Base-by-base conservation (phyloP, 2,329 filamentous ascomycete species). In the Fusarium sp. region DNA sequence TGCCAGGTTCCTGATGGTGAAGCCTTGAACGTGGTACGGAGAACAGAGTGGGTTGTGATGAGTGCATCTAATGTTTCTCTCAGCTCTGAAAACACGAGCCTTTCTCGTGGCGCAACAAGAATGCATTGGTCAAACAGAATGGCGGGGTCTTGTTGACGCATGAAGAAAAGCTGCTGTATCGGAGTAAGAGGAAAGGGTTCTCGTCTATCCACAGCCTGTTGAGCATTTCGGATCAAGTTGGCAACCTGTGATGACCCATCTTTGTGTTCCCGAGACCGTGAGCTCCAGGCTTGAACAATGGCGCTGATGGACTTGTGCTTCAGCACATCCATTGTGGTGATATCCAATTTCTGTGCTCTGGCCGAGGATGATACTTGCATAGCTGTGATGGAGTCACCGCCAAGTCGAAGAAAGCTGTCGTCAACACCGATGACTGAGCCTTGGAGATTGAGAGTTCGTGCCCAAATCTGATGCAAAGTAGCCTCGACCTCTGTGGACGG, bases 1-100 rank as follows among this genome's bases (percentile, higher is more conserved):
- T 54, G 52, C 52, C 52, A 54, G n/a, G 14, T 5, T 21, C 52
- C 41, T 17, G 35, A n/a, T 25, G 39, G 39, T 9, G 36, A 23
- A 5, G 9, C 36, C 10, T 38, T 17, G 9, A 50, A 50, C 19
- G 29, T 39, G 31, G 43, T 31, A 25, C 43, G 43, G 10, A 45
- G 43, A 19, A 45, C 19, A 36, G 32, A 27, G 19, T 45, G 43
- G 4, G 43, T 45, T 25, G 19, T 15, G 13, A 51, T 23, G 7
- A 37, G 32, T 13, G 19, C 13, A 14, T 38, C 8, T 8, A 25
- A n/a, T 15, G 41, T 15, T 11, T 44, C 15, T 5, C 15, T 38
- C 8, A 47, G 17, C 10, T 2, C 11, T 7, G 21, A n/a, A 4
- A 47, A 10, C 10, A 29, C 8, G 13, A 33, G 23, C 21, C 10